Conservation (phyloP, 2,329 filamentous ascomycete genomes). For the Emmonsia crescens region DNA sequence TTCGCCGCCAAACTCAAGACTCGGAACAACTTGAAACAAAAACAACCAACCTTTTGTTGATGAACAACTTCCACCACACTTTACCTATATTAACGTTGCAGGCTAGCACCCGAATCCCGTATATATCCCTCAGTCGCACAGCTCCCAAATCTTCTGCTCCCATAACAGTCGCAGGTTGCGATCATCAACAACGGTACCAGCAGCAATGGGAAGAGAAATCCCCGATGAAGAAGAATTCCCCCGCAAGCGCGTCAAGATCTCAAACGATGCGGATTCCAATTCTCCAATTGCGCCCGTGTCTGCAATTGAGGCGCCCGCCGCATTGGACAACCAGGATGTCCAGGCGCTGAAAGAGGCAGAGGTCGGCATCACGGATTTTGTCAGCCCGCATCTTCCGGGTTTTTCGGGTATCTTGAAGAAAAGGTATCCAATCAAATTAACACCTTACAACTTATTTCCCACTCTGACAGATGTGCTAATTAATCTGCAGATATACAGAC, state of each 20-base stretch:
- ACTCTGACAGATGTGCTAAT: background rate
- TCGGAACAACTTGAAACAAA: background rate
- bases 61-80: background rate
- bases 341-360: conserved; percentile 32
- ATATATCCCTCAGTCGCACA: background rate
- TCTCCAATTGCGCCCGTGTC: conserved; percentile 2
- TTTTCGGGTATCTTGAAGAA: conserved; percentile 59
- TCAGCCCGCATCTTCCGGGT: conserved; percentile 45
- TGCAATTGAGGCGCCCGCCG: background rate
- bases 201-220: conserved; percentile 5
- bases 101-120: background rate
- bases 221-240: conserved; percentile 8
- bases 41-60: background rate
- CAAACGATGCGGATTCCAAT: conserved; percentile 5
- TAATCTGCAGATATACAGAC: conserved; percentile 61
- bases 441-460: background rate
- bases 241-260: conserved; percentile 16
- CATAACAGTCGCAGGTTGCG: background rate
- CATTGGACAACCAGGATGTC: conserved; percentile 15
- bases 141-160: background rate
- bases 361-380: conserved; percentile 55
- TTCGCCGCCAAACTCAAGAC: background rate
- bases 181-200: background rate
- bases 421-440: conserved; percentile 32
- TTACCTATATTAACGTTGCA: background rate